Evolutionary conservation across 73 alveolate genomes (phyloP).

Genomic region (Tetrahymena malaccensis): DNA sequence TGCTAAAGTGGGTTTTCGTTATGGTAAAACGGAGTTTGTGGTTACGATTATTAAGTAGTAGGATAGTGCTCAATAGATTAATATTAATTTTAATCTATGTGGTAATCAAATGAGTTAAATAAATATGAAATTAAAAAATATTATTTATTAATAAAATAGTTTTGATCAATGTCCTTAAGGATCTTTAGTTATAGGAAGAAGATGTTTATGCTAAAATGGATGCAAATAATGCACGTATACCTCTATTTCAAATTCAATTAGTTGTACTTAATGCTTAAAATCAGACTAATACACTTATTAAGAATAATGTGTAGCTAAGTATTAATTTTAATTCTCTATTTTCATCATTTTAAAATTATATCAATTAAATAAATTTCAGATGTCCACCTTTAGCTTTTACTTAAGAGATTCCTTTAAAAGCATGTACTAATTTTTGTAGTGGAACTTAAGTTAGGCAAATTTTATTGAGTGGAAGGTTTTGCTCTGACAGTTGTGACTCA

Average conservation of each 20-base stretch:
- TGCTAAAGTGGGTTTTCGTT: background rate
- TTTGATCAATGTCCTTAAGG: background rate
- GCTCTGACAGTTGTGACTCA: background rate
- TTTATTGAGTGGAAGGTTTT: background rate
- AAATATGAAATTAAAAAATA: background rate
- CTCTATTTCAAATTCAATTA: background rate
- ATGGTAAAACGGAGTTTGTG: background rate
- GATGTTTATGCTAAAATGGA: background rate
- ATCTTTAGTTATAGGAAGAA: background rate
- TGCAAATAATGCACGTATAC: background rate
- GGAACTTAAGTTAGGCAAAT: background rate
- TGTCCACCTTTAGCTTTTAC: background rate
- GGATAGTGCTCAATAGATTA: background rate
- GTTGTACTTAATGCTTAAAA: background rate
- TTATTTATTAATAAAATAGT: background rate
- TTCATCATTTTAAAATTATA: background rate
- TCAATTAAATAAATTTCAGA: background rate
- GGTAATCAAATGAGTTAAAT: background rate
- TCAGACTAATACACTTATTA: background rate
- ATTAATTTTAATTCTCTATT: background rate
- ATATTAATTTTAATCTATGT: background rate
- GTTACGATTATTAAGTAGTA: background rate
- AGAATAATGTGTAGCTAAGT: background rate
- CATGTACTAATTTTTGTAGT: background rate
- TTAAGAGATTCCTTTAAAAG: background rate